Conservation (phyloP, 345 rosid genomes). For the Populus pruinosa region DNA sequence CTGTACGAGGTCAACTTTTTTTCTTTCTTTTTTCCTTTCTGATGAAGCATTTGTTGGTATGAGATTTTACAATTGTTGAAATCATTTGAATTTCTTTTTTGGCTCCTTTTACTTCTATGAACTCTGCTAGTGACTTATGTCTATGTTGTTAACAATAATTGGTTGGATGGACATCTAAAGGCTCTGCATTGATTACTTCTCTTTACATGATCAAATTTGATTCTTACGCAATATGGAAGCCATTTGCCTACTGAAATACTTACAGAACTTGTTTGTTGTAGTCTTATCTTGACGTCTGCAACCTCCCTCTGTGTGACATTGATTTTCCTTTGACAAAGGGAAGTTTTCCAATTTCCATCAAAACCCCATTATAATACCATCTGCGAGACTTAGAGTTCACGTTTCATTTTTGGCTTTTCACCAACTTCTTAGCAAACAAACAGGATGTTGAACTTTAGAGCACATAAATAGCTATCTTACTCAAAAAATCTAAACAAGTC, state of each 20-base stretch:
- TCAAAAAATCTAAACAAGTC: background rate
- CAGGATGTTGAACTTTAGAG: background rate
- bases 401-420: background rate
- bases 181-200: background rate
- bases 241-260: background rate
- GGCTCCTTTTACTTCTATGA: background rate
- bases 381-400: background rate
- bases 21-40: conserved; percentile 3
- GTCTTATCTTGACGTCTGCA: too few species aligned
- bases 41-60: conserved; percentile 25
- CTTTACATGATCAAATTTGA: background rate
- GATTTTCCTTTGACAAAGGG: background rate
- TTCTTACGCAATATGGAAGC: background rate
- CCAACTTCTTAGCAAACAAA: background rate
- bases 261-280: too few species aligned
- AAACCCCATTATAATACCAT: background rate
- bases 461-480: background rate
- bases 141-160: background rate
- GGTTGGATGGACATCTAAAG: background rate
- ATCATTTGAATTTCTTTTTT: background rate
- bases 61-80: background rate
- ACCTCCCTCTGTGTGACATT: background rate
- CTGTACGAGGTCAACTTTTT: conserved; percentile 23
- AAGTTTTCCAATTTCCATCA: background rate
- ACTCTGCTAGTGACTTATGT: background rate